A percentile compares a stretch with the other conserved stretches of the same genome.
Conservation (phyloP, 176 grass and related monocot genomes). For the Cenchrus purpureus region DNA sequence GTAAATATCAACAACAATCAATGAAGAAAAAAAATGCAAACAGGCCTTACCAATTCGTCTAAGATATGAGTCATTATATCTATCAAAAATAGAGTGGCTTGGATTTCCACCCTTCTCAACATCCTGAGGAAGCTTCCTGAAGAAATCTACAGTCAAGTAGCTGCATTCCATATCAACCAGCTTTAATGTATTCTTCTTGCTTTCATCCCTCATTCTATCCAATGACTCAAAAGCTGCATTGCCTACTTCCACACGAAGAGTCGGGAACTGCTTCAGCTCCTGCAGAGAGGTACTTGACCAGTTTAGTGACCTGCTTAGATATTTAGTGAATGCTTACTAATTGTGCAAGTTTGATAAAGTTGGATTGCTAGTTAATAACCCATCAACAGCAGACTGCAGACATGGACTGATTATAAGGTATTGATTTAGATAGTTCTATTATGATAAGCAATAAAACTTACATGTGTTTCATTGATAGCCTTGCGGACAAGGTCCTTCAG, state of each 20-base stretch:
- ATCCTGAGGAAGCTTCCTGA: conserved; percentile 98
- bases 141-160: conserved; percentile 99
- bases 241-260: conserved; percentile 87
- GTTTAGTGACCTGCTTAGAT: conserved; percentile 7
- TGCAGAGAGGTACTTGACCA: conserved; percentile 40
- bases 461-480: conserved; percentile 88
- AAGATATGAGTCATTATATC: conserved; percentile 99
- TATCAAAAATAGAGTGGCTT: conserved; percentile 96
- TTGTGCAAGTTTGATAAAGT: not conserved
- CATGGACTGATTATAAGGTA: not conserved
- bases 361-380: conserved; percentile 8
- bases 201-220: conserved; percentile 98
- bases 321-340: not conserved
- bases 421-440: too few species aligned
- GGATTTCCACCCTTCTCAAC: conserved; percentile 99
- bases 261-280: conserved; percentile 97
- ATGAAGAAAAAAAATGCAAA: not conserved
- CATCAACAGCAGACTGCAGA: conserved; percentile 10
- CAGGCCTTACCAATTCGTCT: conserved; percentile 76
- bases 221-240: conserved; percentile 94
- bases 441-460: conserved; percentile 41
- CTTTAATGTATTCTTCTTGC: conserved; percentile 96
- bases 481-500: conserved; percentile 96
- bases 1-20: not conserved
- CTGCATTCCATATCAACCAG: conserved; percentile 98